Evolutionary conservation across 2,329 filamentous ascomycete species (phyloP), one percentile per base, ranked within the genome.

Genomic region (Cercospora sesami): DNA sequence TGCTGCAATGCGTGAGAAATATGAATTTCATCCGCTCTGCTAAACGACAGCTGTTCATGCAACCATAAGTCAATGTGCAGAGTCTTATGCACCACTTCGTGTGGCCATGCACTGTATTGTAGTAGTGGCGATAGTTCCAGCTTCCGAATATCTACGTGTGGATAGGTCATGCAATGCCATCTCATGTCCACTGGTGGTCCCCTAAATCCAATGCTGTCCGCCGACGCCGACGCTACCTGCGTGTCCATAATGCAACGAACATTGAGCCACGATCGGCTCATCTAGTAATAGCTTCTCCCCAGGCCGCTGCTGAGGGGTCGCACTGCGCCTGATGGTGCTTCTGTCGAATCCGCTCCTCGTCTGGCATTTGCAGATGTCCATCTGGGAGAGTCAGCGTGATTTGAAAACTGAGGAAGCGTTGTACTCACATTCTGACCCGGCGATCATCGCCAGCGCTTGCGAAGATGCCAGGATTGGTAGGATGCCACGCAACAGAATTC

Each of bases 401-500:
- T 60, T 4, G 23, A 10, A 6, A 9, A 0, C 10, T 5, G 16
- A 28, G 39, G 14, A 28, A 45, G 14, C 5, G 30, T n/a, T 7
- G 10, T 48, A 62, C 91, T 84, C 83, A 97, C 91, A 99, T 93
- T 81, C 90, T 90, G 71, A 98, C 90, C 77, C 86, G 89, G 64
- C 86, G 85, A 76, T 98, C 95, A 78, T 99, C 95, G 18, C 94
- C 94, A 67, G 92, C 94, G 12, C 93, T 94, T 16, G 93, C 95
- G 80, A 97, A 92, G 83, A 97, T 90, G 69, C 87, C 87, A 0
- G 92, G 89, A 76, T 97, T 88, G 10, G 82, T 85, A 1, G 95
- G 94, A 75, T 94, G 95, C 94, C 95, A 99, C 23, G 90, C 86
- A 42, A 96, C 91, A 7, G 92, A 87, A 77, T 97, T 98, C 71